These are phyloP conservation scores for Solanum ossicruentum DNA, from an alignment of 257 asterid species.

Conservation along the genomic window DNA sequence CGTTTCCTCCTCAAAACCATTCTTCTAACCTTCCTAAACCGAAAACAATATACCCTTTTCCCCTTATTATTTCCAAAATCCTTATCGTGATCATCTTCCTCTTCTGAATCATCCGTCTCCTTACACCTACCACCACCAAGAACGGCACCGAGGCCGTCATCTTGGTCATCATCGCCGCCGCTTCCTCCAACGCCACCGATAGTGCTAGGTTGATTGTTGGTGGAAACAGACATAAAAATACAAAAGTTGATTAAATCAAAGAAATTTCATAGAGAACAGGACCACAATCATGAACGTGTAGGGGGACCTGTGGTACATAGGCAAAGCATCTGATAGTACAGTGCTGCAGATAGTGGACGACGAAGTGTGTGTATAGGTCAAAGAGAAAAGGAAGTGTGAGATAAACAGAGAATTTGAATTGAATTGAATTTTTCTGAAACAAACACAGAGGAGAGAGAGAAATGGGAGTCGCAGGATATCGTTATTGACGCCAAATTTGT, in stretches of 20 bases:
- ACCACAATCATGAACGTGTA: constrained; percentile 1
- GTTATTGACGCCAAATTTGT: constrained; percentile 12
- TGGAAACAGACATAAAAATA: constrained; percentile 41
- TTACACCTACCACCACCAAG: neutral
- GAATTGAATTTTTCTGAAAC: neutral
- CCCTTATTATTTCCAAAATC: constrained; percentile 5
- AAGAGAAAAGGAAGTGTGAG: neutral
- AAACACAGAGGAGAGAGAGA: neutral
- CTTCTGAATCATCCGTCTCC: constrained; percentile 4
- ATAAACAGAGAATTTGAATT: neutral
- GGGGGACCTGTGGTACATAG: neutral
- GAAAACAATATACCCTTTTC: constrained; percentile 21
- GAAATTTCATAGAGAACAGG: neutral
- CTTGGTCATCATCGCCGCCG: neutral
- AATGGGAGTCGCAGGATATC: neutral
- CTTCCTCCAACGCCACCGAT: neutral
- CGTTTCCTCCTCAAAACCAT: constrained; percentile 22
- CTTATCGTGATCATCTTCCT: constrained; percentile 8
- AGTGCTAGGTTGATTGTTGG: constrained; percentile 7
- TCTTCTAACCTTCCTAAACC: constrained; percentile 42
- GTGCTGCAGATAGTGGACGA: neutral
- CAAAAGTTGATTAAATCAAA: neutral
- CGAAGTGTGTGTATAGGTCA: neutral
- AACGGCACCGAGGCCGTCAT: constrained; percentile 8
- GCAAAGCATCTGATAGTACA: neutral